Base-by-base conservation (phyloP, 2,329 filamentous ascomycete species). In the Cladorrhinum sp. region DNA sequence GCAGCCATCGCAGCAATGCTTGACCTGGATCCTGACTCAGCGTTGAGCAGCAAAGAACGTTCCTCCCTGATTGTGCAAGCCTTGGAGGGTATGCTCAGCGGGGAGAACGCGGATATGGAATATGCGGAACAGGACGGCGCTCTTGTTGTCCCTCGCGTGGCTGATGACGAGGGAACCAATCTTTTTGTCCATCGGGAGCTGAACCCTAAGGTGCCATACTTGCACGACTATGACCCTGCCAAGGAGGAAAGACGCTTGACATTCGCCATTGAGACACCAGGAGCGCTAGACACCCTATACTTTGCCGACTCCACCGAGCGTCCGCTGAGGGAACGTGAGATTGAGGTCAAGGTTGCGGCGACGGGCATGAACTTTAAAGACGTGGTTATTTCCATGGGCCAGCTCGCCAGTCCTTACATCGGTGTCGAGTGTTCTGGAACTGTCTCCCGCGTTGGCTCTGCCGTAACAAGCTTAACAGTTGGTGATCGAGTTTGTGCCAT, bases 281-380 rank as follows among this genome's bases (percentile, higher is more conserved):
- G 71, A 12, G 62, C 69, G 23, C 66, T 73, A 1, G 68, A 71
- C 61, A 72, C 65, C 14, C 61, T 73, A 1, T 62, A 57, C 24
- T 74, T 71, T 36, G 62, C 57, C 33, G 65, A 70, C 23, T 68
- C 68, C 20, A 16, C 30, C 2, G 28, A 49, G 8, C 33, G 65
- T 3, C 30, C 51, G 2, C 49, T 66, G 1, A 64, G 66, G 36
- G 56, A 59, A 0, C 66, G 71, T 51, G 64, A 73, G 5, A 65
- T 79, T 14, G 73, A 78, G 58, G 69, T 79, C 6, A 62, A 75
- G n/a, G 55, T 70, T 0, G 67, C 66, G 39, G 71, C 73, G 0
- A 61, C 65, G 9, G 76, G 75, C 3, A 21, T 79, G 3, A 77
- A 77, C 59, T 77, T 74, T 57, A 64, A 69, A 48, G 79, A 81